Evolutionary conservation across 305 asterid species (phyloP), one percentile per base, ranked within the genome.

Genomic region (Coffea humblotiana): DNA sequence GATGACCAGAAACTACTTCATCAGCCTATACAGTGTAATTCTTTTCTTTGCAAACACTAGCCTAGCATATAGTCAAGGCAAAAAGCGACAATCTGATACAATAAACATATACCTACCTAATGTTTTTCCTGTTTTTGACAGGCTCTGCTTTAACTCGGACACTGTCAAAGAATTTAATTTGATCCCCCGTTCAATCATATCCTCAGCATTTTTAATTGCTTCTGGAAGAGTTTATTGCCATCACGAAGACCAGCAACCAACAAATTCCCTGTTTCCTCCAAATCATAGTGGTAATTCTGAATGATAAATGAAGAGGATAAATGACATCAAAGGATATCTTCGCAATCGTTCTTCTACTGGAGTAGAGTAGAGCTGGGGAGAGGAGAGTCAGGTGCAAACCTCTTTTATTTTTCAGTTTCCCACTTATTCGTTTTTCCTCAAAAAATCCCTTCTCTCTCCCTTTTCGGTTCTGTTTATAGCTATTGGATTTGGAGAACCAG

Each of bases 181-280:
- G 79, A 92, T 88, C 82, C 90, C 88, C 68, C 91, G 80, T 45
- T 90, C 92, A n/a, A 92, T 92, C 88, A 92, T 91, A 73, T 89
- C 92, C 86, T 88, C 92, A 13, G 92, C 92, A 78, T 88, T 90
- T 82, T 87, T 90, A 65, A 90, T 88, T 4, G 95, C 92, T 85
- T 92, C 97, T 3, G 94, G 92, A 71, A 92, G 81, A 92, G 81
- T 67, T 91, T 76, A 77, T 84, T 86, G 85, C 86, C 80, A 69
- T 86, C 89, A 43, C 88, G 84, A 65, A 92, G 94, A 78, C 90
- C 87, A 77, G 82, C 80, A 73, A 92, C 90, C 87, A 92, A 82
- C 74, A 85, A 76, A 80, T 90, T 92, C 23, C 92, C 92, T 2
- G 91, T 90, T 79, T 92, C 95, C 69, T 92, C 97, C 93, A 92